A percentile compares a stretch with the other conserved stretches of the same genome.
phyloP scores from a whole-genome alignment of 148 eudicot species.

The Rhododendron williamsianum region DNA sequence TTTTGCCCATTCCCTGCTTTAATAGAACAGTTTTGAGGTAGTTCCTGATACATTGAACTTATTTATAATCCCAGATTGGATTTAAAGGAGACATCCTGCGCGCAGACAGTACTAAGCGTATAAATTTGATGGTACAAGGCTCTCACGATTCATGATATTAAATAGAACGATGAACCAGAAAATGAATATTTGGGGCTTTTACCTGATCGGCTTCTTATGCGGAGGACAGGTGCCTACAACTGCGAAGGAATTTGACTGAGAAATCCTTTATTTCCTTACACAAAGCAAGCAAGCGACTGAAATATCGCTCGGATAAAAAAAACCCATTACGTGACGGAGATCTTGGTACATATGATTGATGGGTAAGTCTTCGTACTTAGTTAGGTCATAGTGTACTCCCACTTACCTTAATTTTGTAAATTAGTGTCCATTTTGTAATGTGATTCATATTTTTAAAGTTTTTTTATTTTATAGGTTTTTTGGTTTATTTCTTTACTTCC shows the following conservation, averaged over 20 bases:
- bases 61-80: constrained; percentile 67
- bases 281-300: constrained; percentile 21
- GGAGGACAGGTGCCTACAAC: constrained; percentile 59
- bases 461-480: neutral
- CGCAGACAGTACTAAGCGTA: constrained; percentile 67
- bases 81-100: constrained; percentile 80
- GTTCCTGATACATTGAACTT: constrained; percentile 30
- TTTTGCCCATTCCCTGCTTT: neutral
- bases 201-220: constrained; percentile 59
- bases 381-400: constrained; percentile 13
- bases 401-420: constrained; percentile 26
- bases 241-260: constrained; percentile 58
- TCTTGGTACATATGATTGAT: constrained; percentile 21
- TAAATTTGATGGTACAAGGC: constrained; percentile 71
- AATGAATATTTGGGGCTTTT: constrained; percentile 28
- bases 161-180: constrained; percentile 32
- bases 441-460: constrained; percentile 20
- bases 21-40: constrained; percentile 17
- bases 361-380: constrained; percentile 1
- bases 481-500: neutral
- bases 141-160: constrained; percentile 72
- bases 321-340: constrained; percentile 1
- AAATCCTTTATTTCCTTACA: constrained; percentile 7
- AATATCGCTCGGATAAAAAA: constrained; percentile 1
- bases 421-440: constrained; percentile 45